Percentiles rank a stretch among this genome's conserved stretches.
Evolutionary conservation across 2,329 filamentous ascomycete genomes (phyloP).

Genomic region (Cercospora brassicicola): DNA sequence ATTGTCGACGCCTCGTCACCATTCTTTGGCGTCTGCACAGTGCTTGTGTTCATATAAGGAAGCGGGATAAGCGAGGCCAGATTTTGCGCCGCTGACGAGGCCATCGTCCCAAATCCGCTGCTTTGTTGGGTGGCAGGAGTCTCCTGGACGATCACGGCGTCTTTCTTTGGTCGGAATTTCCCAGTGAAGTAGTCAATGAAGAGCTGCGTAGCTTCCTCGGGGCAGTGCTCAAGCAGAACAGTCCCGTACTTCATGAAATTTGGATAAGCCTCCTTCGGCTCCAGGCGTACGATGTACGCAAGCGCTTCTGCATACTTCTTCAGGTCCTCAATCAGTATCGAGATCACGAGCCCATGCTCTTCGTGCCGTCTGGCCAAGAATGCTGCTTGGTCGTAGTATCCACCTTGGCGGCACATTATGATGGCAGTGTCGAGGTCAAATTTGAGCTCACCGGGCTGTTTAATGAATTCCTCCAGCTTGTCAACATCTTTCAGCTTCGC

Average conservation of each 20-base stretch:
- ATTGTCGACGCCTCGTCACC: conserved; percentile 48
- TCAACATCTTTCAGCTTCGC: conserved; percentile 96
- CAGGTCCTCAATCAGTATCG: conserved; percentile 93
- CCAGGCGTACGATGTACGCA: conserved; percentile 85
- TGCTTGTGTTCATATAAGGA: conserved; percentile 74
- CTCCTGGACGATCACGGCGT: conserved; percentile 55
- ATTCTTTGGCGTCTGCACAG: conserved; percentile 53
- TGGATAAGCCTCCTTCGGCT: conserved; percentile 78
- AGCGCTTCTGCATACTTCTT: conserved; percentile 86
- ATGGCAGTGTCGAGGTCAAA: conserved; percentile 98
- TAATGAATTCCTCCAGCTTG: conserved; percentile 95
- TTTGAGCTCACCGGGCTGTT: conserved; percentile 87
- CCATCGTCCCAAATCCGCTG: conserved; percentile 45
- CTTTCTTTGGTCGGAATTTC: conserved; percentile 71
- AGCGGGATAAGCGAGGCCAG: conserved; percentile 79
- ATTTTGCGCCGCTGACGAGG: conserved; percentile 79
- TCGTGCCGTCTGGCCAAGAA: conserved; percentile 93
- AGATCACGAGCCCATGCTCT: conserved; percentile 89
- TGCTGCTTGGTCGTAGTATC: conserved; percentile 94
- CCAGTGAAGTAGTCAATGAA: conserved; percentile 97
- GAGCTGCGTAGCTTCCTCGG: conserved; percentile 75
- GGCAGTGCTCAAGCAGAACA: conserved; percentile 83
- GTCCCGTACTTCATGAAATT: conserved; percentile 95
- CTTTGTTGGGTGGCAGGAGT: conserved; percentile 40
- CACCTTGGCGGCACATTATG: conserved; percentile 93